phyloP scores from a whole-genome alignment of 1,284 basidiomycete species.

The Ganoderma lucidum region DNA sequence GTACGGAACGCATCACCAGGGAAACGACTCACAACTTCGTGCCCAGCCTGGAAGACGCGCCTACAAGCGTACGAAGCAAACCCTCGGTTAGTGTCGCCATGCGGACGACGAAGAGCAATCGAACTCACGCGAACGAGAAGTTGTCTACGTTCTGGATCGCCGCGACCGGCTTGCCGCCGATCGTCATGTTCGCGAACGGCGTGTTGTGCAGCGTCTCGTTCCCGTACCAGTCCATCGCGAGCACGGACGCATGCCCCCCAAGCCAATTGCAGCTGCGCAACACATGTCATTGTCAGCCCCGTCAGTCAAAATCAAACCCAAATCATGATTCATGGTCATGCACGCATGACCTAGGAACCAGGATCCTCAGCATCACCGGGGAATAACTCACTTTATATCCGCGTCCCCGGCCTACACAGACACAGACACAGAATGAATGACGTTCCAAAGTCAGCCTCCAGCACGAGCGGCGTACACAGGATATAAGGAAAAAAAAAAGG shows the following conservation, averaged over 20 bases:
- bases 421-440: not conserved
- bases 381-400: slow-evolving; percentile 60
- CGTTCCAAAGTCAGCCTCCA: not conserved
- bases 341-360: too few species aligned
- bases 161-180: slow-evolving; percentile 56
- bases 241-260: slow-evolving; percentile 59
- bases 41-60: slow-evolving; percentile 61
- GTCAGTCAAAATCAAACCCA: slow-evolving; percentile 8
- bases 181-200: slow-evolving; percentile 64
- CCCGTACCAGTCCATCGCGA: slow-evolving; percentile 72
- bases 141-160: slow-evolving; percentile 68
- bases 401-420: slow-evolving; percentile 64
- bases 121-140: slow-evolving; percentile 52
- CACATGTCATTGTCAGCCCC: not conserved
- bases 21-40: slow-evolving; percentile 59
- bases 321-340: not conserved
- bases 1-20: not conserved
- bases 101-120: not conserved
- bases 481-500: too few species aligned
- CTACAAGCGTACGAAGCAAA: slow-evolving; percentile 38
- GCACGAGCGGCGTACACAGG: not conserved
- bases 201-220: slow-evolving; percentile 54
- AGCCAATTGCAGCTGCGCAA: slow-evolving; percentile 69
- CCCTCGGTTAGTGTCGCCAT: not conserved
- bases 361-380: not conserved